phyloP scores from a whole-genome alignment of 805 yeast genomes.

The Starmera pachycereana region DNA sequence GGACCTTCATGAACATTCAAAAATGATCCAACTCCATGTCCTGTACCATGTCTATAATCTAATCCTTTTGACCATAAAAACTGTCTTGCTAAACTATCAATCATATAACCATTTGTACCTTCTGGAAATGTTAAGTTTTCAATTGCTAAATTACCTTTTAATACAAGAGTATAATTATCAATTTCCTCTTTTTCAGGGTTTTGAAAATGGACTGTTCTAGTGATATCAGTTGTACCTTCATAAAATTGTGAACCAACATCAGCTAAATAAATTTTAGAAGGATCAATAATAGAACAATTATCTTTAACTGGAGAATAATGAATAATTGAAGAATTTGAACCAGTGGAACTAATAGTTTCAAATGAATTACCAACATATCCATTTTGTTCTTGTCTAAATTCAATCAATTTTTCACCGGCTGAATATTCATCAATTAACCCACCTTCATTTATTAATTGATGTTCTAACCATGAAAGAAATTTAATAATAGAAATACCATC shows the following conservation, averaged over 20 bases:
- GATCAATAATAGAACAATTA: constrained; percentile 50
- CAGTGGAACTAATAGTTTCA: constrained; percentile 68
- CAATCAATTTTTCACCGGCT: constrained; percentile 50
- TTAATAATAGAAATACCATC: constrained; percentile 74
- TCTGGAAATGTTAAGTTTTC: constrained; percentile 74
- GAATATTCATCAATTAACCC: constrained; percentile 49
- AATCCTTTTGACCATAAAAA: constrained; percentile 74
- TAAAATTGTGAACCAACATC: constrained; percentile 90
- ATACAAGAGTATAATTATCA: constrained; percentile 69
- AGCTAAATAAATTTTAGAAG: constrained; percentile 57
- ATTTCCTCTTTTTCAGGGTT: constrained; percentile 47
- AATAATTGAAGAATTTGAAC: constrained; percentile 64
- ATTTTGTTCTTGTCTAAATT: constrained; percentile 42
- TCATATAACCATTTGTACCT: constrained; percentile 61
- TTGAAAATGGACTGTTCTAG: constrained; percentile 71
- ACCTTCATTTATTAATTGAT: constrained; percentile 32
- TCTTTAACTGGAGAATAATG: constrained; percentile 65
- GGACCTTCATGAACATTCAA: constrained; percentile 95
- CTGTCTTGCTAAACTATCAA: constrained; percentile 79
- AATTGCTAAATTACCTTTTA: constrained; percentile 85
- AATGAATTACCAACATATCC: constrained; percentile 62
- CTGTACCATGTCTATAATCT: constrained; percentile 90
- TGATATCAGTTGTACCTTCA: constrained; percentile 95
- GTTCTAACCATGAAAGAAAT: constrained; percentile 77
- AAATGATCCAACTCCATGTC: constrained; percentile 93